These are phyloP conservation scores for Tetrapisispora pingtungensis DNA, from an alignment of 805 yeast species.

Conservation along the genomic window DNA sequence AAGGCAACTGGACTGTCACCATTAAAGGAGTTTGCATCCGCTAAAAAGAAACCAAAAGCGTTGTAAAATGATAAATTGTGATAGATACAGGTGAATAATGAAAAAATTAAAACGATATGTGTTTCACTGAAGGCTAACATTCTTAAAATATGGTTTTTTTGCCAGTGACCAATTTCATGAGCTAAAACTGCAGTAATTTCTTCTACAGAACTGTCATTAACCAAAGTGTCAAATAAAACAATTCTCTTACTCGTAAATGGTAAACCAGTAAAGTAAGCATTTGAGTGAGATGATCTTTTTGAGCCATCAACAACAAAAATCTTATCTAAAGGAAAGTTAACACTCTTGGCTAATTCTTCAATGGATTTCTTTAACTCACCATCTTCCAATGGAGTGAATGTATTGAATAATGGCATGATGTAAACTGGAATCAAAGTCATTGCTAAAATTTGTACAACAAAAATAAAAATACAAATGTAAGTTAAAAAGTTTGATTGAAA, in stretches of 20 bases:
- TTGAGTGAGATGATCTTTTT: conserved; percentile 89
- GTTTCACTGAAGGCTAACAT: conserved; percentile 56
- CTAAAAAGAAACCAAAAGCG: conserved; percentile 60
- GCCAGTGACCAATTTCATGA: conserved; percentile 99
- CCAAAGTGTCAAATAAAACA: conserved; percentile 85
- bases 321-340: conserved; percentile 78
- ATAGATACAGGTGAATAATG: conserved; percentile 70
- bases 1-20: conserved; percentile 14
- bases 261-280: conserved; percentile 91
- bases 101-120: conserved; percentile 55
- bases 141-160: conserved; percentile 74
- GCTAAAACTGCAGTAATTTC: conserved; percentile 93
- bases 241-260: conserved; percentile 92
- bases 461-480: conserved; percentile 64
- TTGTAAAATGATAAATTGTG: conserved; percentile 67
- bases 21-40: conserved; percentile 1
- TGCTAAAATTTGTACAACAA: conserved; percentile 60
- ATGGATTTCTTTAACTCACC: conserved; percentile 80
- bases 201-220: conserved; percentile 60
- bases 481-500: conserved; percentile 75
- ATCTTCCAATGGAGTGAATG: conserved; percentile 77
- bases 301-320: conserved; percentile 94
- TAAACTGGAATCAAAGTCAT: conserved; percentile 74
- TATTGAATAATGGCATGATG: conserved; percentile 89
- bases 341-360: conserved; percentile 63